Percentiles rank a stretch among this genome's conserved stretches.
phyloP scores from a whole-genome alignment of 306 rosid genomes.

The Oxytropis ochrocephala region DNA sequence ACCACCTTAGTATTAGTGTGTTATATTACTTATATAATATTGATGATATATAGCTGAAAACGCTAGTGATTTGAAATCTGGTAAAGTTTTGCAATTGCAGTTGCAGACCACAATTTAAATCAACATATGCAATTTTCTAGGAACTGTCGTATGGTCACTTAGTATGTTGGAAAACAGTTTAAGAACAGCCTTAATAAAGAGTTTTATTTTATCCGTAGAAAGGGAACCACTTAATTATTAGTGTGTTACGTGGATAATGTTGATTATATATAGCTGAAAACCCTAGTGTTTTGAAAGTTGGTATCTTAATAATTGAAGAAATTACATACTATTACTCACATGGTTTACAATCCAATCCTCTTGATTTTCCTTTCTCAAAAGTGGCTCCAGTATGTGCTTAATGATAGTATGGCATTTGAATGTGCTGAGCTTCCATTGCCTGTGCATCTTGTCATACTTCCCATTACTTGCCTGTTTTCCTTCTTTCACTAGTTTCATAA shows the following conservation, averaged over 20 bases:
- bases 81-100: not conserved
- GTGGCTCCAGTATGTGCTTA: not conserved
- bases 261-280: not conserved
- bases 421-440: not conserved
- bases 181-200: not conserved
- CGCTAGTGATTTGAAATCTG: not conserved
- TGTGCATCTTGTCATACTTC: not conserved
- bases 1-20: not conserved
- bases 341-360: not conserved
- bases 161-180: not conserved
- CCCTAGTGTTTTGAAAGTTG: not conserved
- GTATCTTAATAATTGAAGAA: not conserved
- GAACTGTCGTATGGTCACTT: constrained; percentile 12
- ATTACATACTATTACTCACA: not conserved
- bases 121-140: not conserved
- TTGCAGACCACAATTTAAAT: not conserved
- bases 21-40: not conserved
- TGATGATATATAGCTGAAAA: not conserved
- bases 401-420: not conserved
- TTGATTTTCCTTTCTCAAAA: constrained; percentile 5
- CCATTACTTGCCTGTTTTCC: not conserved
- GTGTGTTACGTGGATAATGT: not conserved
- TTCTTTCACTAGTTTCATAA: not conserved
- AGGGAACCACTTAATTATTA: not conserved
- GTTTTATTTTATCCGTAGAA: not conserved